Conservation (phyloP, 306 rosid genomes). For the Geum urbanum region DNA sequence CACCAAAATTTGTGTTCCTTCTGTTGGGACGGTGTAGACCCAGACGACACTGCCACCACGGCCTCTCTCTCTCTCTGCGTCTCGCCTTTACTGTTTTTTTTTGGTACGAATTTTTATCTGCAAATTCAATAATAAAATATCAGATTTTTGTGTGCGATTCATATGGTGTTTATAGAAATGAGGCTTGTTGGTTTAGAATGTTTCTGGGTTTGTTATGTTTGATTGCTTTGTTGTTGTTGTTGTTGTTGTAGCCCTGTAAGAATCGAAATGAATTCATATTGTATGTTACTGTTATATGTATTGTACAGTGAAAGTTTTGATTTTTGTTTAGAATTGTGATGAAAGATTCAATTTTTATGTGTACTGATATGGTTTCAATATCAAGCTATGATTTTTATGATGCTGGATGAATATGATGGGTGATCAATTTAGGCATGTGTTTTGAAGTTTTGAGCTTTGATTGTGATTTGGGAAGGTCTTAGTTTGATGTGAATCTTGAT, state of each 20-base stretch:
- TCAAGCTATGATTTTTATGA: background rate
- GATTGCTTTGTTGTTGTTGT: background rate
- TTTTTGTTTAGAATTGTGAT: background rate
- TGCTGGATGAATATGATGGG: slow-evolving; percentile 11
- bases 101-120: slow-evolving; percentile 24
- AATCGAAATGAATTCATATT: background rate
- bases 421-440: background rate
- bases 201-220: background rate
- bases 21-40: slow-evolving; percentile 18
- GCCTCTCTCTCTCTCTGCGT: slow-evolving; percentile 12
- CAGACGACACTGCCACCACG: slow-evolving; percentile 27
- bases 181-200: background rate
- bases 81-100: slow-evolving; percentile 5
- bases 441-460: slow-evolving; percentile 9
- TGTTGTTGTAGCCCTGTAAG: background rate
- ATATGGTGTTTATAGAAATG: background rate
- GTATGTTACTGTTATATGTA: background rate
- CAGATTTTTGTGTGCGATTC: background rate
- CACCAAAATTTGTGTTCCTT: background rate
- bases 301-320: background rate
- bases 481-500: slow-evolving; percentile 21
- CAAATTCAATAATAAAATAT: background rate
- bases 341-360: background rate
- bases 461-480: background rate
- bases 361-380: background rate